A percentile compares a stretch with the other conserved stretches of the same genome.
phyloP scores from a whole-genome alignment of 1,284 basidiomycete species.

The Cronartium quercuum region DNA sequence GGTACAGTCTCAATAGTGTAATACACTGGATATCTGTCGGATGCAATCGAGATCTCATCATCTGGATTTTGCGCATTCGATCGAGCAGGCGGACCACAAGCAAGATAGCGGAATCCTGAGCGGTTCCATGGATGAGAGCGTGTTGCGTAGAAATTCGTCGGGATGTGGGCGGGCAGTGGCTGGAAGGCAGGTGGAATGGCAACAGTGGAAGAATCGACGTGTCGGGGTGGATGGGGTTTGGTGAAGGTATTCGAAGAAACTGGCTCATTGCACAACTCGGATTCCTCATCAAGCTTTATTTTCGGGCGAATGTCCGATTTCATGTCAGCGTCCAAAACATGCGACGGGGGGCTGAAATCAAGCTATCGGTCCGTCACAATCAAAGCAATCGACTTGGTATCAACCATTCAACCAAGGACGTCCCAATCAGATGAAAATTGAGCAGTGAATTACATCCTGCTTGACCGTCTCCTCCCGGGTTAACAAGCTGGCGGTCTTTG shows the following conservation, averaged over 20 bases:
- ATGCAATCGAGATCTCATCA: neutral
- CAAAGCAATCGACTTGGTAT: neutral
- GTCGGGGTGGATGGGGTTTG: neutral
- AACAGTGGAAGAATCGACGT: conserved; percentile 21
- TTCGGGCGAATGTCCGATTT: neutral
- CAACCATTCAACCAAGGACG: neutral
- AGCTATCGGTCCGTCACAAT: neutral
- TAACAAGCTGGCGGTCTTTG: neutral
- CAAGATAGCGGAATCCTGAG: conserved; percentile 62
- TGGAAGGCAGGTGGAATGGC: conserved; percentile 37
- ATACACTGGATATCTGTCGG: conserved; percentile 16
- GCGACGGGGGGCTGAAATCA: neutral
- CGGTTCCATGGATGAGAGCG: conserved; percentile 36
- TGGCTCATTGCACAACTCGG: neutral
- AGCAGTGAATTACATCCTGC: neutral
- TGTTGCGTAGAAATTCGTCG: conserved; percentile 23
- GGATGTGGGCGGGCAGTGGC: conserved; percentile 12
- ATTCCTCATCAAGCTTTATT: neutral
- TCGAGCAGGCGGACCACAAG: conserved; percentile 62
- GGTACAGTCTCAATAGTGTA: conserved; percentile 31
- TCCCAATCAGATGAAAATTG: neutral
- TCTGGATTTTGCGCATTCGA: neutral
- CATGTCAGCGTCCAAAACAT: neutral
- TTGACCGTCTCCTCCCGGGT: neutral
- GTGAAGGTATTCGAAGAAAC: neutral